Conservation (phyloP, 495 filamentous ascomycete genomes). For the Staphylotrichum tortipilum region DNA sequence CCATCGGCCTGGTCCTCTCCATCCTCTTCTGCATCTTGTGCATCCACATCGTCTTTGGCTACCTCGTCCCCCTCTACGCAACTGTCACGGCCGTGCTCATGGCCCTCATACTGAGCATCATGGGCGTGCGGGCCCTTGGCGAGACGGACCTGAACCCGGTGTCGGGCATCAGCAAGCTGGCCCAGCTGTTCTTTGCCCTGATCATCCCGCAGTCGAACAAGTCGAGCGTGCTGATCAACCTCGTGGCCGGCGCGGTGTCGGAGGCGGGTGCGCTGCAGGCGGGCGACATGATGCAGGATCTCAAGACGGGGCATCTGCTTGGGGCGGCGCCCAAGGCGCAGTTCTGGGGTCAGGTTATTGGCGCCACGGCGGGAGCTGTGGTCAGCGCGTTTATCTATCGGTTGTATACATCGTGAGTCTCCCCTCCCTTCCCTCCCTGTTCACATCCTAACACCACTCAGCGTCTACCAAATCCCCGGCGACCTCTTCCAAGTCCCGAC, state of each 20-base stretch:
- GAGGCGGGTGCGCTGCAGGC: slow-evolving; percentile 76
- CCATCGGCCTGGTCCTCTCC: slow-evolving; percentile 65
- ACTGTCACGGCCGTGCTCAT: slow-evolving; percentile 79
- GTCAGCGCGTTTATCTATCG: slow-evolving; percentile 82
- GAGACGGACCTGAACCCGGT: slow-evolving; percentile 97
- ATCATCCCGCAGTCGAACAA: slow-evolving; percentile 65
- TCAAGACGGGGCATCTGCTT: slow-evolving; percentile 92
- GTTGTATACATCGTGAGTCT: slow-evolving; percentile 60
- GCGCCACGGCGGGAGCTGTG: slow-evolving; percentile 78
- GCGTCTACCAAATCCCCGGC: slow-evolving; percentile 78
- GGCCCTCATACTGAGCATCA: slow-evolving; percentile 80
- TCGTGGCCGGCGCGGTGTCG: slow-evolving; percentile 82
- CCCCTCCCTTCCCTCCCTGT: background rate
- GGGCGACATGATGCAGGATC: slow-evolving; percentile 95
- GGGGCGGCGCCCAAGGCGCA: slow-evolving; percentile 89
- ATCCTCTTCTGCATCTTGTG: slow-evolving; percentile 69
- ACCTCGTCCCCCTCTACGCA: slow-evolving; percentile 56
- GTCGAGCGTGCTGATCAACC: slow-evolving; percentile 82
- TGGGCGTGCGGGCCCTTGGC: slow-evolving; percentile 90
- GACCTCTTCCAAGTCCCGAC: slow-evolving; percentile 90
- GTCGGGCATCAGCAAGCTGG: slow-evolving; percentile 91
- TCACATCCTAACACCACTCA: background rate
- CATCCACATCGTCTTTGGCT: slow-evolving; percentile 71
- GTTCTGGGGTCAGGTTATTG: slow-evolving; percentile 93
- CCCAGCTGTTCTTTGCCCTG: slow-evolving; percentile 87